These are phyloP conservation scores for Ceratopteris richardii DNA, from an alignment of 75 land plant species.

Conservation along the genomic window DNA sequence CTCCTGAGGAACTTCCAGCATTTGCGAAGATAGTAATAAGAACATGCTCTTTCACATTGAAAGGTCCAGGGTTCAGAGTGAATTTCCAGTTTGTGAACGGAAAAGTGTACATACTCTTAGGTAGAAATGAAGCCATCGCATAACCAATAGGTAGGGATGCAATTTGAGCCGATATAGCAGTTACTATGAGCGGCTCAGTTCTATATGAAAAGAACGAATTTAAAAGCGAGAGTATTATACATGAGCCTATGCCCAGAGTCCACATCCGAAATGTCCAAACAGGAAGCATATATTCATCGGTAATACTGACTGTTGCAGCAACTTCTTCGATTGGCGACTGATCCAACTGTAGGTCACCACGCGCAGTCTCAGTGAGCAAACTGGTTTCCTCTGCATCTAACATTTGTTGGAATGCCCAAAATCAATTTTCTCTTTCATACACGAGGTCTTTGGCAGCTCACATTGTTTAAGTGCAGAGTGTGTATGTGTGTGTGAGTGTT, in stretches of 20 bases:
- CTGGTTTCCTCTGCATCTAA: too few relatives aligned
- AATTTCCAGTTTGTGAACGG: conserved; percentile 42
- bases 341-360: not conserved
- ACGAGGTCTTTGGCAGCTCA: too few relatives aligned
- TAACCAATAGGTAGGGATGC: conserved; percentile 47
- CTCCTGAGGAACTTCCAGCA: conserved; percentile 31
- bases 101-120: conserved; percentile 18
- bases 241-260: conserved; percentile 50
- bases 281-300: conserved; percentile 54
- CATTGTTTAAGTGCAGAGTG: too few relatives aligned
- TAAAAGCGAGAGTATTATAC: conserved; percentile 36
- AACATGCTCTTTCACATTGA: conserved; percentile 62
- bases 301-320: conserved; percentile 54
- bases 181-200: conserved; percentile 26
- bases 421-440: too few relatives aligned
- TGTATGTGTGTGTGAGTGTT: too few relatives aligned
- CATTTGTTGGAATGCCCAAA: too few relatives aligned
- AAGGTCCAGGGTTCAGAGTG: conserved; percentile 66
- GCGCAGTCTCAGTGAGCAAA: too few relatives aligned
- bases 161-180: conserved; percentile 49
- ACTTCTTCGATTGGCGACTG: conserved; percentile 45
- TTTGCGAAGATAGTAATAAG: conserved; percentile 53
- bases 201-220: conserved; percentile 67
- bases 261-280: conserved; percentile 71
- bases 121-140: conserved; percentile 57